Percentiles rank a stretch among this genome's conserved stretches.
These are phyloP conservation scores for Aspergillus cavernicola DNA, from an alignment of 495 filamentous ascomycete species.

Conservation along the genomic window DNA sequence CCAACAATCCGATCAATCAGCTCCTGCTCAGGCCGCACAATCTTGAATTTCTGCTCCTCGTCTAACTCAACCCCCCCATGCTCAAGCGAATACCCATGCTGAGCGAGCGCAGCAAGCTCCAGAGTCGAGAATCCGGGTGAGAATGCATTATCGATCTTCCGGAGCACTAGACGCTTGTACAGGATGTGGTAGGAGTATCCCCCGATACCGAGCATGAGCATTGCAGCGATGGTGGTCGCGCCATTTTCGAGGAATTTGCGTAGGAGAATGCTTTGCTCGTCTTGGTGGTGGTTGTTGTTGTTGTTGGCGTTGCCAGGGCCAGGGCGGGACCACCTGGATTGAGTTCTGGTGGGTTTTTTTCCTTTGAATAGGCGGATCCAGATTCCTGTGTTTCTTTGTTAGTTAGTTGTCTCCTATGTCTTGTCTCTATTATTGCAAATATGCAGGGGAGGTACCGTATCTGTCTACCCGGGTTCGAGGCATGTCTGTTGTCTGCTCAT, in stretches of 20 bases:
- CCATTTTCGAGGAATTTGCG: constrained; percentile 17
- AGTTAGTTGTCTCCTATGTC: neutral
- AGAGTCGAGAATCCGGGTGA: constrained; percentile 77
- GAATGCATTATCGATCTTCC: constrained; percentile 82
- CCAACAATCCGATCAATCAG: constrained; percentile 74
- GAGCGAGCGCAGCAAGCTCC: constrained; percentile 64
- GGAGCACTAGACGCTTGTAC: constrained; percentile 30
- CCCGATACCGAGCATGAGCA: constrained; percentile 46
- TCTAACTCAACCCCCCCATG: neutral
- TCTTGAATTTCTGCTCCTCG: neutral
- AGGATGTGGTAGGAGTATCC: constrained; percentile 73
- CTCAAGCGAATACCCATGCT: constrained; percentile 23
- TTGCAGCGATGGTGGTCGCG: constrained; percentile 26
- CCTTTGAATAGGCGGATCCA: constrained; percentile 7
- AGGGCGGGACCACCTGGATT: no score
- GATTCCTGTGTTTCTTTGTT: neutral
- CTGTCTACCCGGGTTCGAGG: constrained; percentile 3
- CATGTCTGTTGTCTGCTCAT: constrained; percentile 1
- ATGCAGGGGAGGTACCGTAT: neutral
- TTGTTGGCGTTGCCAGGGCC: no score
- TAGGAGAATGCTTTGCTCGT: neutral
- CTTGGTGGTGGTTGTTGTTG: no score
- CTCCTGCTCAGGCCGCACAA: constrained; percentile 55
- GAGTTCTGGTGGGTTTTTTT: neutral
- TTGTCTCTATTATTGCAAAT: neutral